phyloP scores from a whole-genome alignment of 164 flowering plant species.

The Sextonia rubra region DNA sequence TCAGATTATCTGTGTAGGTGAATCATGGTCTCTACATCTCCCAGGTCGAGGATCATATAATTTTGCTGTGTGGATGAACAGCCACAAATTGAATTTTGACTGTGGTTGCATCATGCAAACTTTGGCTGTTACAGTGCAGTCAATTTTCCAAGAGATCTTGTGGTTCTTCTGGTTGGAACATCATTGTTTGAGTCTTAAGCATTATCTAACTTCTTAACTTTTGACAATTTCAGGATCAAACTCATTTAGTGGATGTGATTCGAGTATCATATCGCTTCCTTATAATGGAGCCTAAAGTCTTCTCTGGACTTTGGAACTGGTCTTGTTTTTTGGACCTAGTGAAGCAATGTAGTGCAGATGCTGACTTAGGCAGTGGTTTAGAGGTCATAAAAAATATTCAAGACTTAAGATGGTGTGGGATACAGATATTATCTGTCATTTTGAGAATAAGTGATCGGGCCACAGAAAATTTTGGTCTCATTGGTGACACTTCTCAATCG shows the following conservation, averaged over 20 bases:
- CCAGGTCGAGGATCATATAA: background rate
- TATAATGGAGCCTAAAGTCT: slow-evolving; percentile 43
- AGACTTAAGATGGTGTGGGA: slow-evolving; percentile 75
- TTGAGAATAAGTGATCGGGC: slow-evolving; percentile 46
- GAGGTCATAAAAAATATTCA: slow-evolving; percentile 16
- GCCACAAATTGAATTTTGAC: background rate
- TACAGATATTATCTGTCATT: slow-evolving; percentile 49
- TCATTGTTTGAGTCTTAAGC: background rate
- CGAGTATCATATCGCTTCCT: slow-evolving; percentile 67
- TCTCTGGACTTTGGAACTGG: slow-evolving; percentile 81
- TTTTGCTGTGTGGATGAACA: background rate
- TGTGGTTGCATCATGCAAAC: background rate
- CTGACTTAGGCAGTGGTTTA: slow-evolving; percentile 5
- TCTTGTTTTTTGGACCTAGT: slow-evolving; percentile 65
- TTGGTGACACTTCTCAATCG: slow-evolving; percentile 35
- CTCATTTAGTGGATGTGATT: slow-evolving; percentile 31
- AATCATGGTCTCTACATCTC: no score
- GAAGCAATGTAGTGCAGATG: slow-evolving; percentile 21
- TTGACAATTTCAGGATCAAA: slow-evolving; percentile 28
- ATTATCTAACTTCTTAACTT: background rate
- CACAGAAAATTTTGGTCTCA: slow-evolving; percentile 29
- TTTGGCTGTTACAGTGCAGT: background rate
- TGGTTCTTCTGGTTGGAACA: slow-evolving; percentile 2
- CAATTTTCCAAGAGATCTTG: background rate
- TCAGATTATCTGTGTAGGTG: no score